Percentiles rank a stretch among this genome's conserved stretches.
Evolutionary conservation across 1,284 basidiomycete genomes (phyloP).

Genomic region (Austroboletus niveus): DNA sequence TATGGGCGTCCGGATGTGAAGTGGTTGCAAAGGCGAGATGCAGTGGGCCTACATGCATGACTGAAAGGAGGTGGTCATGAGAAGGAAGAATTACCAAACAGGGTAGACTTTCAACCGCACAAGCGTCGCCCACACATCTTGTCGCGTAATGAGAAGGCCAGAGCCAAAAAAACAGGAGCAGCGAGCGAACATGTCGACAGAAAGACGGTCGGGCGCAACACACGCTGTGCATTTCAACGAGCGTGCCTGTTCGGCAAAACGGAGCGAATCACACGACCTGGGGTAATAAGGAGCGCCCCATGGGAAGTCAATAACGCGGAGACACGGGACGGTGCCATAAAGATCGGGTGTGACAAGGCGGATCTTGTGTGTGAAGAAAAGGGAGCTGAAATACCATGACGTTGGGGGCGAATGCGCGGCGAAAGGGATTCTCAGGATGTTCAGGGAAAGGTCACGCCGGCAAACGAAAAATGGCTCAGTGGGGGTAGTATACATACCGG

Average conservation of each 20-base stretch:
- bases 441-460: constrained; percentile 9
- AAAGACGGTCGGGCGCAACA: constrained; percentile 1
- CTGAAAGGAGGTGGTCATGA: constrained; percentile 5
- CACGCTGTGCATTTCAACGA: no score
- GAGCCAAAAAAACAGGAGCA: neutral
- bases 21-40: neutral
- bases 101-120: neutral
- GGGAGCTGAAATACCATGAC: constrained; percentile 12
- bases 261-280: constrained; percentile 27
- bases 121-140: neutral
- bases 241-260: constrained; percentile 1
- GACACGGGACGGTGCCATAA: constrained; percentile 5
- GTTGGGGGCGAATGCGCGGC: constrained; percentile 9
- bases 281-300: constrained; percentile 29
- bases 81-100: constrained; percentile 1
- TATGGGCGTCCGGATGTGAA: constrained; percentile 3
- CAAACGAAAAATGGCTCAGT: neutral
- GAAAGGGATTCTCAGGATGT: constrained; percentile 16
- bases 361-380: constrained; percentile 27
- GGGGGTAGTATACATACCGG: neutral
- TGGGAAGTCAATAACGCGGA: constrained; percentile 19
- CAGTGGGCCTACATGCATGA: neutral
- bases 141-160: constrained; percentile 11
- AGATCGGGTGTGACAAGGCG: constrained; percentile 11
- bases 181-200: constrained; percentile 5